These are phyloP conservation scores for Irpex sp. DNA, from an alignment of 1,284 basidiomycete species.

Conservation along the genomic window DNA sequence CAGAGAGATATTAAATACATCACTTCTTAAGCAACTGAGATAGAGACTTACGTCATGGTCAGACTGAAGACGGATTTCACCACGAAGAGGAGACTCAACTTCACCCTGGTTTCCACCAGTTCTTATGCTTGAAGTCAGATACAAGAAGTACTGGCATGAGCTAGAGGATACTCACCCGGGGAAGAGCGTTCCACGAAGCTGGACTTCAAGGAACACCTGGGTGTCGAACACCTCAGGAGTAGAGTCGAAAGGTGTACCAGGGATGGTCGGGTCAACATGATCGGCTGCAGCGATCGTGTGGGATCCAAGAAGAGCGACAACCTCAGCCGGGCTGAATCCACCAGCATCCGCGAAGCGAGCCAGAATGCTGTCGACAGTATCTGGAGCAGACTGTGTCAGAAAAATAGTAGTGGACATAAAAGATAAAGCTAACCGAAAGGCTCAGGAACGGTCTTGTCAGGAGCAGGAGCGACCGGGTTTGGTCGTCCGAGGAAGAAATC, in stretches of 20 bases:
- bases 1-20: not conserved
- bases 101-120: constrained; percentile 23
- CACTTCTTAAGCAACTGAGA: not conserved
- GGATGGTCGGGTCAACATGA: constrained; percentile 20
- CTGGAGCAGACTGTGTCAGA: constrained; percentile 5
- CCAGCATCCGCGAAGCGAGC: constrained; percentile 24
- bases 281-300: constrained; percentile 27
- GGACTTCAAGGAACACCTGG: constrained; percentile 25
- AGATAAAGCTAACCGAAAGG: constrained; percentile 20
- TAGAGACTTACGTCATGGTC: constrained; percentile 18
- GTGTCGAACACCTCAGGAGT: constrained; percentile 23
- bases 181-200: constrained; percentile 26
- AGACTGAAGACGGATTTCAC: constrained; percentile 30
- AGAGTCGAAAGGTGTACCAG: constrained; percentile 27
- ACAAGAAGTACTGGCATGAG: not conserved
- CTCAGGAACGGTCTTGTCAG: constrained; percentile 25
- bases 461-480: constrained; percentile 13
- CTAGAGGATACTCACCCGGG: constrained; percentile 19
- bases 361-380: constrained; percentile 26
- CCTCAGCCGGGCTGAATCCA: constrained; percentile 25
- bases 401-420: not conserved
- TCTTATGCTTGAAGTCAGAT: not conserved
- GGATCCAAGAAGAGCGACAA: constrained; percentile 29
- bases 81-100: constrained; percentile 23
- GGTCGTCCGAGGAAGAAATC: constrained; percentile 20